Evolutionary conservation across 345 rosid genomes (phyloP), one percentile per base, ranked within the genome.

Genomic region (Gossypium arboreum): DNA sequence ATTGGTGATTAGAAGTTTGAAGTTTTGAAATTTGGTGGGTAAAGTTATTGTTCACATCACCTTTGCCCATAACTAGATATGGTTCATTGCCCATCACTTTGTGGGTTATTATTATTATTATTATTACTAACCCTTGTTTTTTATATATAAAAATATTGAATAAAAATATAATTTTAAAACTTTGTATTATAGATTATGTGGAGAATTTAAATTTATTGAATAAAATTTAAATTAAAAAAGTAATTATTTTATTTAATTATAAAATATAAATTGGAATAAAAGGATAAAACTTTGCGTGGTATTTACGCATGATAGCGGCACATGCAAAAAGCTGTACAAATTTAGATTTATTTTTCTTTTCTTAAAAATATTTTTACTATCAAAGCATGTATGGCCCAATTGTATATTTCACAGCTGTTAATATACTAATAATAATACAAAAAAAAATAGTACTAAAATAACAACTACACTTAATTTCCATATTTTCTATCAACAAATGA

Each of bases 11-110:
- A 68, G 3, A 63, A 51, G 12, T 44, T 59, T 18, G 6, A 64
- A 59, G 44, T 50, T 64, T 34, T 74, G 58, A 55, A 64, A 74
- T 22, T 29, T 74, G 59, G 24, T 64, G 15, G 61, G 20, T 71
- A 13, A 34, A 55, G 24, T 73, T 20, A 24, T 20, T 25, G 16
- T 43, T 59, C 75, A 59, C 66, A 58, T 39, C 45, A 12, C 57
- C 24, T 13, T 47, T 22, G 56, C 56, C 71, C 71, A 22, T 47
- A 22, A 44, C 56, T 67, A 22, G 54, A 66, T 24, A n/a, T 66
- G 54, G 34, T 22, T 66, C 70, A 43, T 18, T 66, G 52, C 34
- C 70, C 52, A 65, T 44, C 52, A n/a, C 17, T 65, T 2, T 65
- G 29, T 34, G 12, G 51, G 16, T 18, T 44, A 10, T 39, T 63